Base-by-base conservation (phyloP, 2,329 filamentous ascomycete species). In the Pseudonectria buxi region DNA sequence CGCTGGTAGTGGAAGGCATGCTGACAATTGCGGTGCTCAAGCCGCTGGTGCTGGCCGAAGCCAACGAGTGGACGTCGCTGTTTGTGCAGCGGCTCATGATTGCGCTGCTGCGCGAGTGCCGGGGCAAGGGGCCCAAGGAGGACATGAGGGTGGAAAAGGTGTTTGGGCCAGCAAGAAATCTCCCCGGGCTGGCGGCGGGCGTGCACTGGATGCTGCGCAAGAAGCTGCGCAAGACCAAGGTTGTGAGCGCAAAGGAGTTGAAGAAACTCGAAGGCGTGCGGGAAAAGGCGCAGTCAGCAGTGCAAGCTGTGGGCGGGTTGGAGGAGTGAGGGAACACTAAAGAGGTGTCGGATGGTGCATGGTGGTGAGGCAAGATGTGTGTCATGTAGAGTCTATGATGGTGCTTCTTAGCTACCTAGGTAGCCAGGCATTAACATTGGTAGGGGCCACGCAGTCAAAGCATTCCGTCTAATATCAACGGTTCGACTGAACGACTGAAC, bases 81-180 rank as follows among this genome's bases (percentile, higher is more conserved):
- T 92, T 96, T 54, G 70, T 89, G 30, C 87, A 95, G 58, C 67
- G 92, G 7, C 63, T 95, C 46, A 68, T 96, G 12, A 78, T 92
- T 32, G 83, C 79, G 2, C 61, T 88, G 10, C 75, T 96, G 24
- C 70, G 86, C 30, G 75, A 82, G 47, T 78, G 78, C 12, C 57
- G 64, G 40, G 54, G 58, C 22, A 65, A 69, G 36, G 63, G 50
- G 4, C 55, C 58, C 2, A 67, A 69, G 41, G 71, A 79, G 43
- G 74, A 80, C 38, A 67, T 69, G 35, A 65, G 68, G 2, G 62
- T 94, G 18, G 66, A 75, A 43, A 78, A 78, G 32, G 64, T 87
- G 2, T 86, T 95, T 55, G 63, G 72, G 13, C 74, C 74, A 10
- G 74, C 77, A 1, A 74, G 75, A 39, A 76, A 78, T 24, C 70